Evolutionary conservation across 331 rosid species (phyloP), one percentile per base, ranked within the genome.

Genomic region (Acacia pycnantha): DNA sequence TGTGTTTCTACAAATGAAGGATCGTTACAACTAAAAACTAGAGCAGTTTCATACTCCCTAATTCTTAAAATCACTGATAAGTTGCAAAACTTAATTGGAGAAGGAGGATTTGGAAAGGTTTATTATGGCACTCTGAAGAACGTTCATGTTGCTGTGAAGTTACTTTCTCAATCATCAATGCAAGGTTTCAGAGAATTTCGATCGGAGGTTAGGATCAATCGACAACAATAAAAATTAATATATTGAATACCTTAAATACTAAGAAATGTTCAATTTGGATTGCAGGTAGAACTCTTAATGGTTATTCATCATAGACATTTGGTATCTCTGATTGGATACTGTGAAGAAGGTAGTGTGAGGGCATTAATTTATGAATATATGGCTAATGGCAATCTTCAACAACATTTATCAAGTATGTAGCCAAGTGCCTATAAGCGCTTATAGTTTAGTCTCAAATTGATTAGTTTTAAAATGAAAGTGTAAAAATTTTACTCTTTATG

Each of bases 101-200:
- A 82, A 82, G 88, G 85, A 58, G 88, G 83, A 51, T 77, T 85
- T 58, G 88, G 88, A 73, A 69, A 75, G n/a, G 85, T 85, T n/a
- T 85, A 74, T 40, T 56, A 2, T 4, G 86, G 84, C 31, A 22
- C 31, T 16, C 67, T 78, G 22, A 53, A 70, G 16, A 79, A 85
- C 10, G 44, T 21, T 2, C 81, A 37, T 37, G 41, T 37, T 37
- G 41, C 41, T 1, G 41, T 37, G 8, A 37, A 6, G 41, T 37
- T 37, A 54, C 80, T 76, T 44, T 82, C 86, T 24, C 29, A 72
- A 16, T 85, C 88, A 35, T 85, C 88, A 37, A 62, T 58, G 54
- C 84, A 79, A 68, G 88, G 88, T 67, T 61, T 31, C 3, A 74
- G 7, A 0, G 82, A 85, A 64, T 85, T 85, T 40, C 58, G 62